A percentile compares a stretch with the other conserved stretches of the same genome.
Conservation (phyloP, 2,329 filamentous ascomycete genomes). For the Colletotrichum coccodes region DNA sequence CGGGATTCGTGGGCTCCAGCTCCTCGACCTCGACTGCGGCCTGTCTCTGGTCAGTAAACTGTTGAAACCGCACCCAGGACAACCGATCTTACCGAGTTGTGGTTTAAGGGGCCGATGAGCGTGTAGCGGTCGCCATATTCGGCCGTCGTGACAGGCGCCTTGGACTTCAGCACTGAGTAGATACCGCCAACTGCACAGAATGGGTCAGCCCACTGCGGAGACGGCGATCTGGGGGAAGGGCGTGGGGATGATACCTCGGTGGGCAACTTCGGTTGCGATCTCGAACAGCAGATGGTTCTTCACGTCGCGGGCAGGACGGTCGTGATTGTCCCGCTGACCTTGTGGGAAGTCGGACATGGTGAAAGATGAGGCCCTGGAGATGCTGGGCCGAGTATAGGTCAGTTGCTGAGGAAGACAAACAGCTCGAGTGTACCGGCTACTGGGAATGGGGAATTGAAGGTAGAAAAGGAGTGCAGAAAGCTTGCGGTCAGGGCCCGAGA, state of each 20-base stretch:
- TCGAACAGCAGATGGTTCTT: slow-evolving; percentile 97
- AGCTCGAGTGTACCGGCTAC: background rate
- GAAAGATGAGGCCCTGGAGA: slow-evolving; percentile 1
- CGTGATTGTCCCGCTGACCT: slow-evolving; percentile 27
- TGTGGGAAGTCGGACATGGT: slow-evolving; percentile 24
- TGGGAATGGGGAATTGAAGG: background rate
- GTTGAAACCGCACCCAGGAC: background rate
- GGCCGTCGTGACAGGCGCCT: slow-evolving; percentile 95
- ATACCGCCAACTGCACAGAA: slow-evolving; percentile 86
- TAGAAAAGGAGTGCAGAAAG: slow-evolving; percentile 9
- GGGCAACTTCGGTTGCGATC: slow-evolving; percentile 95
- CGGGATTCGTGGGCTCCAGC: slow-evolving; percentile 83
- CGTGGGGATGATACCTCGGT: slow-evolving; percentile 75
- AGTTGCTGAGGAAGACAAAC: background rate
- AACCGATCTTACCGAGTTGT: slow-evolving; percentile 75
- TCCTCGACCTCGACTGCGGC: slow-evolving; percentile 98
- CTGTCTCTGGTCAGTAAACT: slow-evolving; percentile 53
- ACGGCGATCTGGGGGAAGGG: slow-evolving; percentile 1
- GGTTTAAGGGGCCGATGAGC: slow-evolving; percentile 93
- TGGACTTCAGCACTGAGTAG: slow-evolving; percentile 99
- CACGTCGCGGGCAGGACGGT: slow-evolving; percentile 71
- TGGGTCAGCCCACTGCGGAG: slow-evolving; percentile 38
- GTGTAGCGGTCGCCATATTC: slow-evolving; percentile 99
- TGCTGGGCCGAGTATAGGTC: slow-evolving; percentile 2
- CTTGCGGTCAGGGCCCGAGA: background rate